These are phyloP conservation scores for Trypanosoma mega DNA, from an alignment of 208 protist genomes.

Conservation along the genomic window DNA sequence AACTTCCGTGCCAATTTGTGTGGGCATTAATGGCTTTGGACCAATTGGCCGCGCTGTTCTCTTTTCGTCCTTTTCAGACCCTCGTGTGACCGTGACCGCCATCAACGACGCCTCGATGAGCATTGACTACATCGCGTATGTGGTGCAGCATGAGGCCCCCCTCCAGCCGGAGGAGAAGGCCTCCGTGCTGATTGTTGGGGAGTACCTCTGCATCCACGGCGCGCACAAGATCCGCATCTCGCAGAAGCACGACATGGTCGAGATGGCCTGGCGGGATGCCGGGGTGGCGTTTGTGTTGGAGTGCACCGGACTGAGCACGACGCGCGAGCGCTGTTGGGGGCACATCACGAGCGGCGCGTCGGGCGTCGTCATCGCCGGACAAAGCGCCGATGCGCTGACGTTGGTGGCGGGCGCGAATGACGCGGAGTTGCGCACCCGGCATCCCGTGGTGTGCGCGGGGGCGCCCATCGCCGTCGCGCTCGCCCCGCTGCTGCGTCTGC, in stretches of 20 bases:
- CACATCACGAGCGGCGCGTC: constrained; percentile 95
- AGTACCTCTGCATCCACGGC: constrained; percentile 51
- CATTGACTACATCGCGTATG: constrained; percentile 92
- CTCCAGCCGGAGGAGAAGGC: constrained; percentile 53
- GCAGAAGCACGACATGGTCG: constrained; percentile 64
- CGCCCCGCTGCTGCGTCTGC: constrained; percentile 94
- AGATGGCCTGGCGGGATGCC: constrained; percentile 90
- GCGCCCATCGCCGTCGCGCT: constrained; percentile 99
- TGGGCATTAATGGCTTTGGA: constrained; percentile 98
- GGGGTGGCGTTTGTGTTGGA: constrained; percentile 96
- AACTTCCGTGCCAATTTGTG: constrained; percentile 19
- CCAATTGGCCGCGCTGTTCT: constrained; percentile 93
- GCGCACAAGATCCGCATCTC: constrained; percentile 38
- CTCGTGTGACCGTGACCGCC: constrained; percentile 71
- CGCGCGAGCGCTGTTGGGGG: constrained; percentile 75
- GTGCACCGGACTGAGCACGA: constrained; percentile 97
- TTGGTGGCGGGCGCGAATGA: constrained; percentile 97
- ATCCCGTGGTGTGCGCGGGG: constrained; percentile 94
- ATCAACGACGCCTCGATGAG: constrained; percentile 96
- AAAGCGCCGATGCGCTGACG: constrained; percentile 92
- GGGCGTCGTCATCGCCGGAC: constrained; percentile 98
- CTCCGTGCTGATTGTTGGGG: constrained; percentile 28
- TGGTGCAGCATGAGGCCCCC: constrained; percentile 93
- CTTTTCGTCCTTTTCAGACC: constrained; percentile 72
- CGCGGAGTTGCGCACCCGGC: constrained; percentile 56